These are phyloP conservation scores for Sphaerostilbella broomeana DNA, from an alignment of 2,329 filamentous ascomycete genomes.

Conservation along the genomic window DNA sequence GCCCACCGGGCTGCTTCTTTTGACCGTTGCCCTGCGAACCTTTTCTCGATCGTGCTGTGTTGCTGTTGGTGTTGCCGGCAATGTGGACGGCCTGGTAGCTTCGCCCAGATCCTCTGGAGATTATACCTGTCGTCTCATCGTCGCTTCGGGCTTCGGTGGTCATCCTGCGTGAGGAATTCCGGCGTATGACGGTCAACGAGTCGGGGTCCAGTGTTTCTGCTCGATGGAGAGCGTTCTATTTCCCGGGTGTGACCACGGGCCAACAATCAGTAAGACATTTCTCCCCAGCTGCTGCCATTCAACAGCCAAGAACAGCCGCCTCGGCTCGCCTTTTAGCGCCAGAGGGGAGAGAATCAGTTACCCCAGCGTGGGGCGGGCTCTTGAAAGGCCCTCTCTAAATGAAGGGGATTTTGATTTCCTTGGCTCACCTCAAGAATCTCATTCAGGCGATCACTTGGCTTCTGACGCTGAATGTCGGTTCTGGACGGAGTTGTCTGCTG, in stretches of 20 bases:
- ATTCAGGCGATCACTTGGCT: slow-evolving; percentile 36
- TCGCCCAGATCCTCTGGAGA: slow-evolving; percentile 27
- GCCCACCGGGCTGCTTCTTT: not conserved
- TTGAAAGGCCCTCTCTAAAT: not conserved
- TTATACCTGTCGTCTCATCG: slow-evolving; percentile 39
- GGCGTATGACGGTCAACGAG: slow-evolving; percentile 9
- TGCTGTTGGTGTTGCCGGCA: slow-evolving; percentile 2
- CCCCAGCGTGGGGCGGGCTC: too few species aligned
- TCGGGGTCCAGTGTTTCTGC: slow-evolving; percentile 13
- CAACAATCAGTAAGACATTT: too few species aligned
- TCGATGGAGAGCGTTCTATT: slow-evolving; percentile 12
- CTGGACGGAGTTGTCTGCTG: slow-evolving; percentile 16
- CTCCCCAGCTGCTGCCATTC: too few species aligned
- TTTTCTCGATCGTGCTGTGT: slow-evolving; percentile 8
- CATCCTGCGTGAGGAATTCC: not conserved
- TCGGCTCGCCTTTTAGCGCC: too few species aligned
- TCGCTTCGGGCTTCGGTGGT: slow-evolving; percentile 13
- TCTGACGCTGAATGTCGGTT: slow-evolving; percentile 21
- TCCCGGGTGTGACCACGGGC: too few species aligned
- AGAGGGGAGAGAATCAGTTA: too few species aligned
- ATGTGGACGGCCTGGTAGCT: slow-evolving; percentile 35
- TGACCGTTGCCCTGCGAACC: not conserved
- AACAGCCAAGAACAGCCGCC: too few species aligned
- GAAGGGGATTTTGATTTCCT: not conserved
- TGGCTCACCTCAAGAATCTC: slow-evolving; percentile 41